These are phyloP conservation scores for Plasmodium fragile DNA, from an alignment of 169 alveolate genomes.

Conservation along the genomic window DNA sequence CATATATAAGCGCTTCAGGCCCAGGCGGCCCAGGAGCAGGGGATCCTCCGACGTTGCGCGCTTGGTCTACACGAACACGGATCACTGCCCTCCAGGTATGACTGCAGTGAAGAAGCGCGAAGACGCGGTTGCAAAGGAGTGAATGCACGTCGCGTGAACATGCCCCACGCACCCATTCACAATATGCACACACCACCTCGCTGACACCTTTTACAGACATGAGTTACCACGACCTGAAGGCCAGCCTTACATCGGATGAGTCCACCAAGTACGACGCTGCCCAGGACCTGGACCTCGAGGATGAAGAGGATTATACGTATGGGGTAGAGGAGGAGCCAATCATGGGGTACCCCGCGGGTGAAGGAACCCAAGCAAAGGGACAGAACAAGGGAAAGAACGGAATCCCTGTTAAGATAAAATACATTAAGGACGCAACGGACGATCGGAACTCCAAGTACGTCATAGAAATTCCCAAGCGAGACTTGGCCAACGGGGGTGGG, in stretches of 20 bases:
- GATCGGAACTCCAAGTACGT: slow-evolving; percentile 71
- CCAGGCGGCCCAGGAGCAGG: slow-evolving; percentile 3
- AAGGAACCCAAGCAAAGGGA: background rate
- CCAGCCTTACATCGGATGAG: background rate
- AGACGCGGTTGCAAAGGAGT: background rate
- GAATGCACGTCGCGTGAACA: background rate
- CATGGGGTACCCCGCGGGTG: background rate
- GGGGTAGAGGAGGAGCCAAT: background rate
- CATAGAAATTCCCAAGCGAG: slow-evolving; percentile 57
- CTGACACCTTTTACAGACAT: background rate
- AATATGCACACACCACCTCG: background rate
- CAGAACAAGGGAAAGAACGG: slow-evolving; percentile 10
- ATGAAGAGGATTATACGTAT: background rate
- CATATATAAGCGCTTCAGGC: slow-evolving; percentile 17
- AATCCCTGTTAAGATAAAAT: slow-evolving; percentile 66
- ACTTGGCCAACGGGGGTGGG: slow-evolving; percentile 2
- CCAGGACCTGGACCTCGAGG: background rate
- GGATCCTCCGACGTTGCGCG: slow-evolving; percentile 1
- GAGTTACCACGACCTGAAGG: slow-evolving; percentile 28
- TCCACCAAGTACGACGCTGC: background rate
- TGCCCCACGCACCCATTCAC: background rate
- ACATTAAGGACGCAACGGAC: slow-evolving; percentile 32
- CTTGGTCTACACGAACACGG: background rate
- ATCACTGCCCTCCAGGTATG: slow-evolving; percentile 5
- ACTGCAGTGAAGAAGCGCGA: background rate